phyloP scores from a whole-genome alignment of 371 early-diverging fungal genomes.

The Apophysomyces elegans region DNA sequence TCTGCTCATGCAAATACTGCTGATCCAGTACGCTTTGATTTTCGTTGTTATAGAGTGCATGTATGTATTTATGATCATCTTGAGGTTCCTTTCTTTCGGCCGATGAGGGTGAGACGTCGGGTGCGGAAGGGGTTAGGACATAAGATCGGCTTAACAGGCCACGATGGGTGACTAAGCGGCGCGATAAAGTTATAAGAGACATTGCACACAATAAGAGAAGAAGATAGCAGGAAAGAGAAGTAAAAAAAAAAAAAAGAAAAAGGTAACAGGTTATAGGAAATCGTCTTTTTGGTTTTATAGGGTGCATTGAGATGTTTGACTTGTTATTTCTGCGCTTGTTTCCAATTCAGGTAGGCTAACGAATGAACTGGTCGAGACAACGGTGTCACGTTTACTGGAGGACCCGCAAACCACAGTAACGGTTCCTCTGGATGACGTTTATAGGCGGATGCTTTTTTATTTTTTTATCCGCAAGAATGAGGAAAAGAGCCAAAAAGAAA shows the following conservation, averaged over 20 bases:
- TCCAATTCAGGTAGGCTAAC: conserved; percentile 43
- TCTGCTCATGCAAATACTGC: conserved; percentile 13
- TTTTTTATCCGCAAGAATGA: background rate
- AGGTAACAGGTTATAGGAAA: no score
- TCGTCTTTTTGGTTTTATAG: background rate
- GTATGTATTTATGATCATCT: conserved; percentile 17
- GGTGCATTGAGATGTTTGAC: background rate
- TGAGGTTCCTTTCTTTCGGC: conserved; percentile 3
- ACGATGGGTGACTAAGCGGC: background rate
- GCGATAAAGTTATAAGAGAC: background rate
- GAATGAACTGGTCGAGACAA: conserved; percentile 32
- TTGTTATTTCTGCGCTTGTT: conserved; percentile 13
- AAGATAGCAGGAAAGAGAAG: background rate
- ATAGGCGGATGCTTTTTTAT: conserved; percentile 25
- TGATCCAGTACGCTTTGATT: conserved; percentile 24
- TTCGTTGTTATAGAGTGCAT: conserved; percentile 30
- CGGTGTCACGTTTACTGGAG: conserved; percentile 37
- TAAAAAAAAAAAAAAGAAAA: background rate
- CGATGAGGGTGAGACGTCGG: background rate
- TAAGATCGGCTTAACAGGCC: conserved; percentile 8
- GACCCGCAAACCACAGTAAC: conserved; percentile 49
- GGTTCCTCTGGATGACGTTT: conserved; percentile 39
- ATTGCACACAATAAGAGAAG: background rate
- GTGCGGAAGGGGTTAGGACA: conserved; percentile 14
- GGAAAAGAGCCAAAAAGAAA: background rate